A percentile compares a stretch with the other conserved stretches of the same genome.
These are phyloP conservation scores for Zygotorulaspora florentina DNA, from an alignment of 805 yeast species.

Conservation along the genomic window DNA sequence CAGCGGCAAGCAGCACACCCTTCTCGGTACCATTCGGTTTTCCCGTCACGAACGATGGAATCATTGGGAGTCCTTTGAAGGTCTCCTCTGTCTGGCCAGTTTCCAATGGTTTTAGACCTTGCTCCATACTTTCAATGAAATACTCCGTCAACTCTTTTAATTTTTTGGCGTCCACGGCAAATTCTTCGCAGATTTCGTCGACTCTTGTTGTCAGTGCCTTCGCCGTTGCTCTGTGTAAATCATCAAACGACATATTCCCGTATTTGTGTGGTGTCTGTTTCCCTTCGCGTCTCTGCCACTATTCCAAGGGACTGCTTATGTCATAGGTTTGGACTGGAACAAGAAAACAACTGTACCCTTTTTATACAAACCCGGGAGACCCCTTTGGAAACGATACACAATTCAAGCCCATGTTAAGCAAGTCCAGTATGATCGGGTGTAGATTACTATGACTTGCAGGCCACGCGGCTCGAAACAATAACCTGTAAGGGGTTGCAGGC, in stretches of 20 bases:
- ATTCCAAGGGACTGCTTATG: too few relatives aligned
- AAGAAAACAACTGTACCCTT: too few relatives aligned
- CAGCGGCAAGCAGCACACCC: slow-evolving; percentile 85
- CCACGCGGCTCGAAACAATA: too few relatives aligned
- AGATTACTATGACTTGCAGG: too few relatives aligned
- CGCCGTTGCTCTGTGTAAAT: slow-evolving; percentile 26
- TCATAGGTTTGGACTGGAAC: neutral
- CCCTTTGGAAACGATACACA: too few relatives aligned
- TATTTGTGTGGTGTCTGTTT: neutral
- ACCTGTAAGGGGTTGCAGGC: too few relatives aligned
- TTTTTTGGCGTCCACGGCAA: slow-evolving; percentile 24
- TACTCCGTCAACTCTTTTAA: slow-evolving; percentile 39
- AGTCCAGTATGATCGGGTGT: too few relatives aligned
- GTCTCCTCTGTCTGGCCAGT: slow-evolving; percentile 32
- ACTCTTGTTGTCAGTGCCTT: slow-evolving; percentile 23
- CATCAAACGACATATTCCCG: slow-evolving; percentile 30
- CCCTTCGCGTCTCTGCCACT: too few relatives aligned
- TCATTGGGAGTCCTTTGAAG: slow-evolving; percentile 70
- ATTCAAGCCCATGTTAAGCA: too few relatives aligned
- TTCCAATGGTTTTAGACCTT: slow-evolving; percentile 43
- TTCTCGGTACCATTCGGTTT: slow-evolving; percentile 82
- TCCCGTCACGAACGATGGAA: slow-evolving; percentile 83
- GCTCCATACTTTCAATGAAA: slow-evolving; percentile 58
- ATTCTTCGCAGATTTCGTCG: slow-evolving; percentile 26
- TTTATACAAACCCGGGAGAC: too few relatives aligned